A percentile compares a stretch with the other conserved stretches of the same genome.
Evolutionary conservation across 768 basidiomycete species (phyloP).

Genomic region (Ephemerocybe angulata): DNA sequence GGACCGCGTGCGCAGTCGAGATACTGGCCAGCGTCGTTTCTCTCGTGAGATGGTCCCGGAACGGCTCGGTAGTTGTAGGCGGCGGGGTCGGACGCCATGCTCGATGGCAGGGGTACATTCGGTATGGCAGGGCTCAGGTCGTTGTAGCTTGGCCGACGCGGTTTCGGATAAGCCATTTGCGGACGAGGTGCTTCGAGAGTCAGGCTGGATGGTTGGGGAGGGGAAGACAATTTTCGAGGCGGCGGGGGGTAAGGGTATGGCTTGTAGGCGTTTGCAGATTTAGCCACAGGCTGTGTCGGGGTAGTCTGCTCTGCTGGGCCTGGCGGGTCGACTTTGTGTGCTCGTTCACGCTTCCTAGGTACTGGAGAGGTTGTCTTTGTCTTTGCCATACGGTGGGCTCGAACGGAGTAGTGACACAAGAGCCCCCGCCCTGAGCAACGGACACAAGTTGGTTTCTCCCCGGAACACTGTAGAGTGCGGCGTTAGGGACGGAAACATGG

Average conservation of each 20-base stretch:
- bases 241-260: conserved; percentile 20
- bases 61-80: too few relatives aligned
- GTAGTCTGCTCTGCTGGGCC: background rate
- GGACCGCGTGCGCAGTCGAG: background rate
- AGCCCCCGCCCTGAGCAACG: conserved; percentile 49
- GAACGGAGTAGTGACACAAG: conserved; percentile 45
- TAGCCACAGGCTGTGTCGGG: background rate
- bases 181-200: too few relatives aligned
- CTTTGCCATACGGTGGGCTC: conserved; percentile 7
- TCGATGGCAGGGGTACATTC: too few relatives aligned
- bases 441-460: conserved; percentile 50
- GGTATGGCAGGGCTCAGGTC: too few relatives aligned
- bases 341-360: background rate
- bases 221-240: conserved; percentile 17
- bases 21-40: background rate
- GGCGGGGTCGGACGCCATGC: too few relatives aligned
- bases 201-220: background rate
- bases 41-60: too few relatives aligned
- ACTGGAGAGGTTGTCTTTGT: background rate
- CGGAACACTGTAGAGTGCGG: conserved; percentile 43
- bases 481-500: background rate
- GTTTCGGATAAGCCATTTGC: too few relatives aligned
- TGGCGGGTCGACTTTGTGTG: background rate
- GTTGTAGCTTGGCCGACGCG: too few relatives aligned
- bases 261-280: background rate